phyloP scores from a whole-genome alignment of 2,329 filamentous ascomycete species.

The Aspergillus novoparasiticus region DNA sequence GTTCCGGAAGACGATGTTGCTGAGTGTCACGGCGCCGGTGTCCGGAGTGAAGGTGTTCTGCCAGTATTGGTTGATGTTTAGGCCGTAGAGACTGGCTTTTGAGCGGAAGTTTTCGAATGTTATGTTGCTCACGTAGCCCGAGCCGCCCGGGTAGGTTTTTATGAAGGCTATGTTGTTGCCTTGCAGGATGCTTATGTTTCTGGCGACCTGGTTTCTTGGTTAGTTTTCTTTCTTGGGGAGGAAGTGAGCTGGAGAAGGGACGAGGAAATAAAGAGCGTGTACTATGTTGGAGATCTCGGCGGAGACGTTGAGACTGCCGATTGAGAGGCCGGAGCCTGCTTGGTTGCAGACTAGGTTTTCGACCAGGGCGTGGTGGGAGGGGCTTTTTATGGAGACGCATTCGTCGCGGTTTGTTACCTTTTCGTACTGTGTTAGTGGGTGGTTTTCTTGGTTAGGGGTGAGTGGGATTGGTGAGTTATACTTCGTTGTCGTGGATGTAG shows the following conservation, averaged over 20 bases:
- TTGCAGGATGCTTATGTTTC: conserved; percentile 42
- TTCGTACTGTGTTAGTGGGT: not conserved
- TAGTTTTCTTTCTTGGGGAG: not conserved
- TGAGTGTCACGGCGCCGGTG: conserved; percentile 26
- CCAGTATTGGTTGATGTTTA: conserved; percentile 31
- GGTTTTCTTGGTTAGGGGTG: not conserved
- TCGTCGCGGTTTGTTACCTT: conserved; percentile 42
- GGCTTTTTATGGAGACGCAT: conserved; percentile 42
- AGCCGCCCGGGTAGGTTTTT: conserved; percentile 44
- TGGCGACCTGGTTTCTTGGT: conserved; percentile 25
- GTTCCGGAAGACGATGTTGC: conserved; percentile 30
- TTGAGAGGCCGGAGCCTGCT: conserved; percentile 40
- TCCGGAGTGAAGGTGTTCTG: conserved; percentile 27
- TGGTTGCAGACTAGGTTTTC: conserved; percentile 43
- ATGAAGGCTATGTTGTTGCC: conserved; percentile 43
- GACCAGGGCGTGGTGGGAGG: conserved; percentile 38
- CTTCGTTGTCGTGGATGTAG: conserved; percentile 41
- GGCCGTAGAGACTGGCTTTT: conserved; percentile 26
- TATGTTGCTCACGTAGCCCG: conserved; percentile 39
- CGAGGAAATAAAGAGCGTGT: no score
- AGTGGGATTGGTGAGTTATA: not conserved
- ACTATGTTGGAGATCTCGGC: conserved; percentile 32
- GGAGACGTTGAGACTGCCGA: conserved; percentile 38
- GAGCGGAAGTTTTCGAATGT: conserved; percentile 36
- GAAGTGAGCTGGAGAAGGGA: no score